These are phyloP conservation scores for Blastobotrys apis DNA, from an alignment of 1,139 yeast species.

Conservation along the genomic window DNA sequence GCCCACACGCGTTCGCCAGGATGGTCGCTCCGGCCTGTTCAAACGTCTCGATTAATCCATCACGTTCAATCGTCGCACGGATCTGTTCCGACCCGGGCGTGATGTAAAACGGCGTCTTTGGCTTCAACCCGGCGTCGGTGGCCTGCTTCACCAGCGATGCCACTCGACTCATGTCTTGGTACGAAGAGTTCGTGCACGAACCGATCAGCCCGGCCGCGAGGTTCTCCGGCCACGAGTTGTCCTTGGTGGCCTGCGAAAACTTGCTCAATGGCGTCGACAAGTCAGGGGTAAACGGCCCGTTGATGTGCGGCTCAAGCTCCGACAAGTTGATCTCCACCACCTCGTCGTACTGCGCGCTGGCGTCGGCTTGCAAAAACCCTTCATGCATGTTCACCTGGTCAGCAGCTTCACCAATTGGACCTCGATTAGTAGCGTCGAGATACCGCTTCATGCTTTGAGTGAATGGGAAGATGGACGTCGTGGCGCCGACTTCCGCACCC, in stretches of 20 bases:
- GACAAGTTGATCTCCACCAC: constrained; percentile 88
- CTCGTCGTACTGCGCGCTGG: constrained; percentile 92
- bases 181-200: constrained; percentile 95
- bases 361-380: constrained; percentile 57
- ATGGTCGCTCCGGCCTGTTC: constrained; percentile 84
- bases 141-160: constrained; percentile 86
- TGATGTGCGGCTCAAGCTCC: constrained; percentile 91
- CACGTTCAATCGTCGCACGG: constrained; percentile 94
- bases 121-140: constrained; percentile 76
- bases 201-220: constrained; percentile 82
- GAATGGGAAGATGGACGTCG: constrained; percentile 95
- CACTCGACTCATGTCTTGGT: constrained; percentile 96
- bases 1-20: constrained; percentile 97
- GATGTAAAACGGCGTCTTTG: constrained; percentile 86
- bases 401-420: constrained; percentile 76
- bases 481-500: constrained; percentile 99
- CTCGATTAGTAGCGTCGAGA: constrained; percentile 75
- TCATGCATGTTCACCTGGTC: constrained; percentile 50
- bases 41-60: constrained; percentile 77
- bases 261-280: constrained; percentile 93
- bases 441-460: constrained; percentile 82
- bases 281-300: constrained; percentile 99
- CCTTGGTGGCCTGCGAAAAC: constrained; percentile 60
- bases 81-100: constrained; percentile 99
- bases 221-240: constrained; percentile 73